A percentile compares a stretch with the other conserved stretches of the same genome.
These are phyloP conservation scores for Phytopythium oedochilum DNA, from an alignment of 352 stramenopile genomes.

Conservation along the genomic window DNA sequence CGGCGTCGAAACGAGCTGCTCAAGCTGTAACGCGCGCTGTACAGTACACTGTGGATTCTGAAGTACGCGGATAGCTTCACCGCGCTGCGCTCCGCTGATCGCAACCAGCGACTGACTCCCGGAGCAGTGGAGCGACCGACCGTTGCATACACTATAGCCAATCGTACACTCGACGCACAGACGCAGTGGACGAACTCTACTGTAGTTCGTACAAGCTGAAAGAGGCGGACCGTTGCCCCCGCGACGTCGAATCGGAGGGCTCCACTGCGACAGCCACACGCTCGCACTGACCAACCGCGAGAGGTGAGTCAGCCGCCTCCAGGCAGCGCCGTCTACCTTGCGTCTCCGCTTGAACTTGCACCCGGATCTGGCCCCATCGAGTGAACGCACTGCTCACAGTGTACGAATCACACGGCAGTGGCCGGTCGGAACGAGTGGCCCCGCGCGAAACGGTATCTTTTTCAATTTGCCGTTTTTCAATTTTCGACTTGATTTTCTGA, in stretches of 20 bases:
- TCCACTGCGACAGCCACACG: background rate
- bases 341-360: background rate
- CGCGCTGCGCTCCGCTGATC: background rate
- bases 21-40: too few relatives aligned
- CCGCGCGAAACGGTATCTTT: background rate
- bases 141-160: too few relatives aligned
- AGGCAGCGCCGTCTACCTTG: background rate
- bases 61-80: background rate
- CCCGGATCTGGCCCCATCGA: slow-evolving; percentile 3
- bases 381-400: too few relatives aligned
- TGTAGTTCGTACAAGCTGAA: too few relatives aligned
- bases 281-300: background rate
- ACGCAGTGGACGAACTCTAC: too few relatives aligned
- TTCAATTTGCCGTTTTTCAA: background rate
- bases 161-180: too few relatives aligned
- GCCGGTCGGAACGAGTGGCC: slow-evolving; percentile 3
- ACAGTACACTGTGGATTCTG: background rate
- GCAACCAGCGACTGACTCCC: background rate
- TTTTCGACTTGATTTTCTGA: slow-evolving; percentile 5
- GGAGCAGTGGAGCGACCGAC: background rate
- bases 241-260: too few relatives aligned
- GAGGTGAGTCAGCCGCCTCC: background rate
- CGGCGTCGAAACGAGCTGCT: background rate
- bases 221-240: too few relatives aligned
- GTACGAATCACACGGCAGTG: too few relatives aligned